A percentile compares a stretch with the other conserved stretches of the same genome.
phyloP scores from a whole-genome alignment of 1,284 basidiomycete genomes.

The Chiua sp. region DNA sequence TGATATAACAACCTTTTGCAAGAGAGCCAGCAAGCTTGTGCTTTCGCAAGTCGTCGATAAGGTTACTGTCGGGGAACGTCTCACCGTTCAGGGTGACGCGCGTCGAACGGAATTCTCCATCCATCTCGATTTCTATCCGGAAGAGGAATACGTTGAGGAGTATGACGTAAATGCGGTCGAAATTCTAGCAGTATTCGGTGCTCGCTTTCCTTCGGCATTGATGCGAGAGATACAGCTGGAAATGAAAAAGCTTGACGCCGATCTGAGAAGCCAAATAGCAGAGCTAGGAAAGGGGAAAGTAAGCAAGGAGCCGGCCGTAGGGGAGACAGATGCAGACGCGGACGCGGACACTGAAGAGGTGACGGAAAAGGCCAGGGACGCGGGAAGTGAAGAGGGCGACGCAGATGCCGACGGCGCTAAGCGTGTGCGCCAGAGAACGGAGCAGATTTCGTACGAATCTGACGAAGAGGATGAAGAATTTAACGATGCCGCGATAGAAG shows the following conservation, averaged over 20 bases:
- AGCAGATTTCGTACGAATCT: constrained; percentile 78
- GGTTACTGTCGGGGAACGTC: constrained; percentile 83
- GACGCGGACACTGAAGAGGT: constrained; percentile 40
- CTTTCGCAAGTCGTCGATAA: constrained; percentile 91
- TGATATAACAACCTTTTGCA: constrained; percentile 85
- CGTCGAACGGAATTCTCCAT: constrained; percentile 88
- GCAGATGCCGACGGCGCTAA: constrained; percentile 82
- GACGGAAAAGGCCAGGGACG: constrained; percentile 43
- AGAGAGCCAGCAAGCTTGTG: constrained; percentile 85
- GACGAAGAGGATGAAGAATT: constrained; percentile 59
- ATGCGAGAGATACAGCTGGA: constrained; percentile 89
- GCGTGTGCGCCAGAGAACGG: constrained; percentile 65
- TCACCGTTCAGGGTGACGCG: constrained; percentile 70
- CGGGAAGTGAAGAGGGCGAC: constrained; percentile 74
- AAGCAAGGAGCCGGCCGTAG: constrained; percentile 53
- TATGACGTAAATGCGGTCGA: constrained; percentile 82
- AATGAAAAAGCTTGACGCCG: constrained; percentile 86
- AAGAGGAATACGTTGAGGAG: constrained; percentile 84
- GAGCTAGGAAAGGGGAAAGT: constrained; percentile 84
- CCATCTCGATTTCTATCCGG: constrained; percentile 87
- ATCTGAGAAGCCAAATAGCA: constrained; percentile 81
- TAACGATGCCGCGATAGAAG: constrained; percentile 72
- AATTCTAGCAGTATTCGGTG: constrained; percentile 77
- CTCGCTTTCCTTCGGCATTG: constrained; percentile 83
- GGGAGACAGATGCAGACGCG: constrained; percentile 51